Evolutionary conservation across 1,284 basidiomycete species (phyloP).

Genomic region (Pseudomicrostroma phylloplanum): DNA sequence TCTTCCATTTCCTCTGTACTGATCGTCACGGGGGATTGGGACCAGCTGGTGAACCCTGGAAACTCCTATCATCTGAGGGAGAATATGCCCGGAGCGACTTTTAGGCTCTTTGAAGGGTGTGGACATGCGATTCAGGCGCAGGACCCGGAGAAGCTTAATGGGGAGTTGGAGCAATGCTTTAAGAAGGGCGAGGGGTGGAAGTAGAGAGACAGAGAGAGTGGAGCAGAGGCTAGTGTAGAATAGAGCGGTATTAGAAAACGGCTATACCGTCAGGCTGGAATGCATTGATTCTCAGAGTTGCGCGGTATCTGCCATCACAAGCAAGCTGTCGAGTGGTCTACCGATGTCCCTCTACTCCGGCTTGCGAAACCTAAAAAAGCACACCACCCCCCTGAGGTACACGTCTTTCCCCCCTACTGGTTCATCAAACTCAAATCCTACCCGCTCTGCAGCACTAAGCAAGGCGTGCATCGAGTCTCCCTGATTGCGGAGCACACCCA

Average conservation of each 20-base stretch:
- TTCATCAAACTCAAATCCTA: too few relatives aligned
- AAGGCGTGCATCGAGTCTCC: conserved; percentile 3
- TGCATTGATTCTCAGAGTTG: too few relatives aligned
- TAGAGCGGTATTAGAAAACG: too few relatives aligned
- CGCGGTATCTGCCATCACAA: too few relatives aligned
- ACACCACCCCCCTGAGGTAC: too few relatives aligned
- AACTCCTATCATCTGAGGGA: conserved; percentile 61
- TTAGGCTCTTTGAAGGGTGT: conserved; percentile 60
- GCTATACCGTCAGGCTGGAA: too few relatives aligned
- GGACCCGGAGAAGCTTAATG: not conserved
- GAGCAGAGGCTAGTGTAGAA: too few relatives aligned
- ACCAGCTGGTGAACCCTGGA: conserved; percentile 61
- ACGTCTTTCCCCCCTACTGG: too few relatives aligned
- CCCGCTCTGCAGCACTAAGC: too few relatives aligned
- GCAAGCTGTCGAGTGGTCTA: too few relatives aligned
- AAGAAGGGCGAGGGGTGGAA: conserved; percentile 5
- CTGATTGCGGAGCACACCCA: conserved; percentile 20
- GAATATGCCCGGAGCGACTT: conserved; percentile 66
- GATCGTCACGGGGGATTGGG: conserved; percentile 69
- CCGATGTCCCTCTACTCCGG: too few relatives aligned
- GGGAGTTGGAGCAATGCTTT: not conserved
- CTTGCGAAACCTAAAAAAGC: too few relatives aligned
- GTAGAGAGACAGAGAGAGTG: conserved; percentile 8
- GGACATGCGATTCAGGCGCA: conserved; percentile 59
- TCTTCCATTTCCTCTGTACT: conserved; percentile 59